Evolutionary conservation across 345 rosid genomes (phyloP).

Genomic region (Aegle marmelos): DNA sequence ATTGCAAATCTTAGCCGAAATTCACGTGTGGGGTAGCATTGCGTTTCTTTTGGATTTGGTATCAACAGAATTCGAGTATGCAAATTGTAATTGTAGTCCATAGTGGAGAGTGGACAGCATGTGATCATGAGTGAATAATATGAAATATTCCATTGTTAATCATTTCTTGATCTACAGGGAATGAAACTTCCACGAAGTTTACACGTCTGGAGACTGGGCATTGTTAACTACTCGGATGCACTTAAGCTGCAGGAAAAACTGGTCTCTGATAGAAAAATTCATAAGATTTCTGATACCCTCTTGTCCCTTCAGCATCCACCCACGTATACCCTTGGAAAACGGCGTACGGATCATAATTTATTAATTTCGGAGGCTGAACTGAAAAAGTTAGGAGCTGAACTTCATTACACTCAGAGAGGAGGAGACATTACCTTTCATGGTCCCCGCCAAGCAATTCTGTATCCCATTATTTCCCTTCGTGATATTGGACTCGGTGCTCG

Average conservation of each 20-base stretch:
- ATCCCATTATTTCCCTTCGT: slow-evolving; percentile 75
- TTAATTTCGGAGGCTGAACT: slow-evolving; percentile 65
- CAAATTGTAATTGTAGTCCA: not conserved
- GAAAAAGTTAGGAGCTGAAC: slow-evolving; percentile 67
- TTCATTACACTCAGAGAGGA: slow-evolving; percentile 88
- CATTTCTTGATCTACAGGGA: slow-evolving; percentile 29
- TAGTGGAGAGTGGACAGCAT: slow-evolving; percentile 11
- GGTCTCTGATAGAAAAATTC: slow-evolving; percentile 51
- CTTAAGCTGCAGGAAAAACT: slow-evolving; percentile 81
- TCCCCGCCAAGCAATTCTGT: slow-evolving; percentile 76
- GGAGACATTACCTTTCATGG: slow-evolving; percentile 93
- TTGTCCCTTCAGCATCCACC: slow-evolving; percentile 86
- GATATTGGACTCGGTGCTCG: slow-evolving; percentile 72
- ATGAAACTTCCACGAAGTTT: slow-evolving; percentile 60
- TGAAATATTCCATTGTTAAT: slow-evolving; percentile 2
- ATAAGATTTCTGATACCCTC: slow-evolving; percentile 55
- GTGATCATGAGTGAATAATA: not conserved
- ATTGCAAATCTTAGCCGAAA: not conserved
- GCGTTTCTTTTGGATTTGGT: not conserved
- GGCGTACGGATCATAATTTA: slow-evolving; percentile 72
- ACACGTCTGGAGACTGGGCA: slow-evolving; percentile 76
- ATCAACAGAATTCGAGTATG: not conserved
- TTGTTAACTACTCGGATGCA: slow-evolving; percentile 65
- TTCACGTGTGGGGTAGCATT: not conserved
- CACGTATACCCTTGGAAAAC: slow-evolving; percentile 79